Evolutionary conservation across 2,329 filamentous ascomycete genomes (phyloP).

Genomic region (Blastomyces parvus): DNA sequence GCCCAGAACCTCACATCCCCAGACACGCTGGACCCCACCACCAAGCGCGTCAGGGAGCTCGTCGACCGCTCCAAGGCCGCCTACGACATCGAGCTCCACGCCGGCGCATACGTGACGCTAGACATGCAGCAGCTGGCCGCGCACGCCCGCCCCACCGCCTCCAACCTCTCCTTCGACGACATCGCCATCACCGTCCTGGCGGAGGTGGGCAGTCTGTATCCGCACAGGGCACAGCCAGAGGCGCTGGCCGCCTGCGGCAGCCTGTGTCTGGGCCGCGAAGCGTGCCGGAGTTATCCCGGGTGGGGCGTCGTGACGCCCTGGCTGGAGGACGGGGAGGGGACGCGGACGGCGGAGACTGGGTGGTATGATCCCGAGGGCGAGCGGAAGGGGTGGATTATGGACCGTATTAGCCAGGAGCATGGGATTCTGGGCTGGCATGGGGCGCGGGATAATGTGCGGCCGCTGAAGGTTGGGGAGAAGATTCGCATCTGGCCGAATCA

Average conservation of each 20-base stretch:
- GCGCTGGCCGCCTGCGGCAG: conserved; percentile 58
- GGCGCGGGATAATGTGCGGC: conserved; percentile 36
- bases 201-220: conserved; percentile 60
- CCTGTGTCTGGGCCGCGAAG: conserved; percentile 61
- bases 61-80: conserved; percentile 12
- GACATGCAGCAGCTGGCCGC: conserved; percentile 71
- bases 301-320: conserved; percentile 61
- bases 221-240: conserved; percentile 44
- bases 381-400: conserved; percentile 53
- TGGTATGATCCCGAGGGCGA: conserved; percentile 21
- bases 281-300: conserved; percentile 58
- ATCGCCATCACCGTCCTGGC: conserved; percentile 60
- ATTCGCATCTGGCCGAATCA: conserved; percentile 70
- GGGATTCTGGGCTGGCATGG: conserved; percentile 55
- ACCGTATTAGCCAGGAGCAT: conserved; percentile 65
- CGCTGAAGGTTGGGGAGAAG: conserved; percentile 53
- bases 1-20: conserved; percentile 48
- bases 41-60: conserved; percentile 12
- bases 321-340: conserved; percentile 27
- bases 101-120: conserved; percentile 63
- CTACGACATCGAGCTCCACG: conserved; percentile 56
- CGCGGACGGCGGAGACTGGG: conserved; percentile 1
- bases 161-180: conserved; percentile 33
- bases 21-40: conserved; percentile 15
- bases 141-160: conserved; percentile 42